Base-by-base conservation (phyloP, 1,139 yeast genomes). In the Taphrina deformans region DNA sequence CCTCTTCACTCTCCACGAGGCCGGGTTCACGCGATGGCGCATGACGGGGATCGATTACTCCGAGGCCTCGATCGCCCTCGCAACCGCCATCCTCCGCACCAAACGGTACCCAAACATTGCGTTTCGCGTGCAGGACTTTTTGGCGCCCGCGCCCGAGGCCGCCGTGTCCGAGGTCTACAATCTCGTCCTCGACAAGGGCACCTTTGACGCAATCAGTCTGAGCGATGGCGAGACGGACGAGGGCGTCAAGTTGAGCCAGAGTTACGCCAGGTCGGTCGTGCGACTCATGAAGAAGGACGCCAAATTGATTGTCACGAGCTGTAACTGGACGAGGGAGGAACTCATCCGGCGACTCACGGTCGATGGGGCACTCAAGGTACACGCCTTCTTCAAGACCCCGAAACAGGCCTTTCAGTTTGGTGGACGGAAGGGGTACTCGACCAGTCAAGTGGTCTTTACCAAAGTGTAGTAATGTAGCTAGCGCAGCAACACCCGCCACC, bases 121-220 rank as follows among this genome's bases (percentile, higher is more conserved):
- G 33, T 72, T 73, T 10, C 84, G 85, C 69, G 78, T 52, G 3
- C 59, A 77, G 14, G 73, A 75, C 52, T 69, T 73, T 27, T 48
- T 71, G 10, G 74, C 77, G 27, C 55, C 63, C 38, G 23, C n/a
- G 5, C 6, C 35, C 16, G 14, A 12, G 38, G 21, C 23, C 4
- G 24, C 18, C 2, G 7, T 21, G 2, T 23, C n/a, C 18, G 53
- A 35, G 44, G 26, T 16, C n/a, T 91, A 83, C 76, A 96, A 92
- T 72, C 75, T 93, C 4, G 82, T 92, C 1, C 77, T 92, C 48
- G 99, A 93, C 75, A 93, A 93, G 74, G 99, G 99, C 9, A 93
- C 99, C 0, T 77, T 95, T 48, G 99, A 93, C 77, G 99, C 99
- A 4, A 93, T 95, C 69, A 97, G 97, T 0, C 80, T 93, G 59